These are phyloP conservation scores for Tuber indicum DNA, from an alignment of 495 filamentous ascomycete genomes.

Conservation along the genomic window DNA sequence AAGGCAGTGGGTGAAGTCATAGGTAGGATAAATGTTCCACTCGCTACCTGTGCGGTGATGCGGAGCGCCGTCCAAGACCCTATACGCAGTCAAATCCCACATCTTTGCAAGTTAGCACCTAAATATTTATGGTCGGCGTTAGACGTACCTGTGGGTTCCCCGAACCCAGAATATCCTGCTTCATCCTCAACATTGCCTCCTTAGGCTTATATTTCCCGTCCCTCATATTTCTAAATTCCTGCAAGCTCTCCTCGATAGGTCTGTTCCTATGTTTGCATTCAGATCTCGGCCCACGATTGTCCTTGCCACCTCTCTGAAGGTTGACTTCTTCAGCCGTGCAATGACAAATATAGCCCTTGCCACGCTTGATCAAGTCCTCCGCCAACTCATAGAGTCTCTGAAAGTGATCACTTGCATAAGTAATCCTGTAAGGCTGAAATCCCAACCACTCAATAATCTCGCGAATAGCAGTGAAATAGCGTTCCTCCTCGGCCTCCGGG, in stretches of 20 bases:
- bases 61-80: slow-evolving; percentile 56
- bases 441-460: slow-evolving; percentile 78
- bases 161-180: slow-evolving; percentile 57
- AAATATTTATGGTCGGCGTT: neutral
- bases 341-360: slow-evolving; percentile 73
- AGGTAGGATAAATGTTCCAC: slow-evolving; percentile 85
- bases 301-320: slow-evolving; percentile 68
- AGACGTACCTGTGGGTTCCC: slow-evolving; percentile 57
- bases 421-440: slow-evolving; percentile 70
- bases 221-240: slow-evolving; percentile 81
- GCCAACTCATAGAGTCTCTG: slow-evolving; percentile 78
- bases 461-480: slow-evolving; percentile 68
- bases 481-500: slow-evolving; percentile 72
- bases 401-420: slow-evolving; percentile 75
- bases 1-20: slow-evolving; percentile 87
- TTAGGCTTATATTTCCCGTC: slow-evolving; percentile 85
- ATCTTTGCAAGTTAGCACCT: slow-evolving; percentile 43
- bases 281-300: slow-evolving; percentile 61
- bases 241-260: slow-evolving; percentile 65
- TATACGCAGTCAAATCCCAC: slow-evolving; percentile 75
- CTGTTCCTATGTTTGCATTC: slow-evolving; percentile 73
- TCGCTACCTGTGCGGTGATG: slow-evolving; percentile 67
- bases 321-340: slow-evolving; percentile 68
- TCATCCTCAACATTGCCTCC: slow-evolving; percentile 88
- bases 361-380: slow-evolving; percentile 70